A percentile compares a stretch with the other conserved stretches of the same genome.
These are phyloP conservation scores for Yamadazyma oceani DNA, from an alignment of 1,139 yeast species.

Conservation along the genomic window DNA sequence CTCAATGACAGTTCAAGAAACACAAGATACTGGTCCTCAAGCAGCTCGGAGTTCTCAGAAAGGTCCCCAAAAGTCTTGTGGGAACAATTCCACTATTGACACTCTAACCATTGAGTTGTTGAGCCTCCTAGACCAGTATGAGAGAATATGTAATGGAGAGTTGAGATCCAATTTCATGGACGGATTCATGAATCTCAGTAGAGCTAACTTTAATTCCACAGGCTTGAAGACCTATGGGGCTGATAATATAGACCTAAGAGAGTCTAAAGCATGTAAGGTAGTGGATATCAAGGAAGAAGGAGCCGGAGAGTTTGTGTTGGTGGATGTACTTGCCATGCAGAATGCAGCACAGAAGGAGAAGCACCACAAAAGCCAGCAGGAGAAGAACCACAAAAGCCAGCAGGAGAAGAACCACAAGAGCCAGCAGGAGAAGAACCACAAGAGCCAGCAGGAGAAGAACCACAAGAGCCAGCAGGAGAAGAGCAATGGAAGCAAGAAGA, in stretches of 20 bases:
- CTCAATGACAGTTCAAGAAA: background rate
- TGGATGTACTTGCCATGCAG: slow-evolving; percentile 12
- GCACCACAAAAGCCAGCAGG: too few species aligned
- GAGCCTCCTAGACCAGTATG: slow-evolving; percentile 31
- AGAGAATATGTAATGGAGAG: slow-evolving; percentile 20
- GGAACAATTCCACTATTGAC: slow-evolving; percentile 4
- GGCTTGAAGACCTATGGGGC: slow-evolving; percentile 23
- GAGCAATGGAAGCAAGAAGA: too few species aligned
- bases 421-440: too few species aligned
- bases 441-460: too few species aligned
- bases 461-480: too few species aligned
- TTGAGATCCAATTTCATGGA: slow-evolving; percentile 24
- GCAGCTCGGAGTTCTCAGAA: too few species aligned
- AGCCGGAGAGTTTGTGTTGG: slow-evolving; percentile 13
- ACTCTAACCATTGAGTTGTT: slow-evolving; percentile 17
- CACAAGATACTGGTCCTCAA: background rate
- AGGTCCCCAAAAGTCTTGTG: too few species aligned
- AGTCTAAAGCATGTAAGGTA: slow-evolving; percentile 25
- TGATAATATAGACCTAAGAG: slow-evolving; percentile 30
- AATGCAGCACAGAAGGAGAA: too few species aligned
- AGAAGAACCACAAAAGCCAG: too few species aligned
- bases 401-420: too few species aligned
- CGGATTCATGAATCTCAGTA: slow-evolving; percentile 37
- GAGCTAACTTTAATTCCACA: slow-evolving; percentile 36
- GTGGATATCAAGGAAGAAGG: slow-evolving; percentile 10